phyloP scores from a whole-genome alignment of 768 basidiomycete species.

The Pleurotus djamor region DNA sequence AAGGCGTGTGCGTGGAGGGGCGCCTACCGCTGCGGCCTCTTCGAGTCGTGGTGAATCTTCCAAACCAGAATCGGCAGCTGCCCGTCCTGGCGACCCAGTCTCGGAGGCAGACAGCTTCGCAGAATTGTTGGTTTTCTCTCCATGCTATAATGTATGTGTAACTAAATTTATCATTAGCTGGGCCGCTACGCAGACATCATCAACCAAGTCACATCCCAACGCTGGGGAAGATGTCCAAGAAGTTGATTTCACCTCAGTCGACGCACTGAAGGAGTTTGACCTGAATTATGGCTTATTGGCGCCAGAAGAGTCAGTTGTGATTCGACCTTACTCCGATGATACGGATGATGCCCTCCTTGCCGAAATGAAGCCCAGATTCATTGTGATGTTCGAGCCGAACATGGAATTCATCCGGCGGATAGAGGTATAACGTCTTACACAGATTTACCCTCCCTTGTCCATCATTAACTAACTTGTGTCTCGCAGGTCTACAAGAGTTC shows the following conservation, averaged over 20 bases:
- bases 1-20: slow-evolving; percentile 77
- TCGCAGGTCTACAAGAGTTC: slow-evolving; percentile 81
- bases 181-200: slow-evolving; percentile 26
- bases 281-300: slow-evolving; percentile 75
- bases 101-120: slow-evolving; percentile 54
- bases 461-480: neutral
- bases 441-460: neutral
- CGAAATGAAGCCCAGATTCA: slow-evolving; percentile 87
- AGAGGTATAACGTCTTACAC: slow-evolving; percentile 54
- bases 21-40: slow-evolving; percentile 26
- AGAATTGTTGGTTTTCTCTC: slow-evolving; percentile 46
- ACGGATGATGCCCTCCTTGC: slow-evolving; percentile 86
- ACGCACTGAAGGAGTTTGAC: slow-evolving; percentile 62
- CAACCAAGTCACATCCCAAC: slow-evolving; percentile 5
- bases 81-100: slow-evolving; percentile 20
- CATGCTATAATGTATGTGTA: neutral
- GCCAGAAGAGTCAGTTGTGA: slow-evolving; percentile 78
- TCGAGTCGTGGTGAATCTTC: slow-evolving; percentile 10
- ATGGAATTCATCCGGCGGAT: slow-evolving; percentile 91
- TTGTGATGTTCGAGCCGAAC: slow-evolving; percentile 95
- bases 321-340: slow-evolving; percentile 90
- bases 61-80: slow-evolving; percentile 17
- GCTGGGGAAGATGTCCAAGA: slow-evolving; percentile 20
- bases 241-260: slow-evolving; percentile 33
- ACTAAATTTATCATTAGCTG: slow-evolving; percentile 19